Base-by-base conservation (phyloP, 192 early-diverging fungal genomes). In the Dissophora globulifera region DNA sequence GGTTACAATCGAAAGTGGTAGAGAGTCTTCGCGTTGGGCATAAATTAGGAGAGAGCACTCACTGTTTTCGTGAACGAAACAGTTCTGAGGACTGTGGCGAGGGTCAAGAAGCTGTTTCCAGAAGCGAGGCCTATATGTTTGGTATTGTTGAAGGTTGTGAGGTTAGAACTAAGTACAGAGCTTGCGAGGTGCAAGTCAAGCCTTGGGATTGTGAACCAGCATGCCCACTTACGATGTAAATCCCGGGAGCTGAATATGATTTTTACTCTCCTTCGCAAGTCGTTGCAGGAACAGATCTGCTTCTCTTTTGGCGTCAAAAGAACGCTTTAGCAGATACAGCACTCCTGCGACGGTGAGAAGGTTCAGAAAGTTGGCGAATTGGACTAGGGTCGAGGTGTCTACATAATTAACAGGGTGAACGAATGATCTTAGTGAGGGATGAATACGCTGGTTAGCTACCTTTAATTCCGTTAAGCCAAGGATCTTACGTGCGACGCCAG, bases 71-170 rank as follows among this genome's bases (percentile, higher is more conserved):
- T 67, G 57, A 9, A 67, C 6, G 27, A 42, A 61, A 53, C 35
- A 76, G n/a, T 67, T 47, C 22, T 45, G 22, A 27, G 63, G 72
- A 29, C 31, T 50, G 13, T 61, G 45, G 25, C 60, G 35, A 3
- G 72, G 72, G 23, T 62, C 62, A 32, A 76, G 25, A 8, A 67
- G 29, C 40, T 67, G 58, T 17, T 58, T 49, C 72, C 63, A 76
- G 64, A 76, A 76, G 16, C 52, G 16, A 11, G 58, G 63, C 25
- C 72, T 76, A 55, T 38, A 19, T n/a, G n/a, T n/a, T n/a, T n/a
- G n/a, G n/a, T n/a, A n/a, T n/a, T n/a, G n/a, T n/a, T n/a, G n/a
- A n/a, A n/a, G n/a, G n/a, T n/a, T n/a, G n/a, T n/a, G n/a, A n/a
- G n/a, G n/a, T n/a, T n/a, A n/a, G n/a, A n/a, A n/a, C n/a, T n/a